A percentile compares a stretch with the other conserved stretches of the same genome.
Evolutionary conservation across 192 early-diverging fungal species (phyloP).

Genomic region (Globomyces pollinis-pini): DNA sequence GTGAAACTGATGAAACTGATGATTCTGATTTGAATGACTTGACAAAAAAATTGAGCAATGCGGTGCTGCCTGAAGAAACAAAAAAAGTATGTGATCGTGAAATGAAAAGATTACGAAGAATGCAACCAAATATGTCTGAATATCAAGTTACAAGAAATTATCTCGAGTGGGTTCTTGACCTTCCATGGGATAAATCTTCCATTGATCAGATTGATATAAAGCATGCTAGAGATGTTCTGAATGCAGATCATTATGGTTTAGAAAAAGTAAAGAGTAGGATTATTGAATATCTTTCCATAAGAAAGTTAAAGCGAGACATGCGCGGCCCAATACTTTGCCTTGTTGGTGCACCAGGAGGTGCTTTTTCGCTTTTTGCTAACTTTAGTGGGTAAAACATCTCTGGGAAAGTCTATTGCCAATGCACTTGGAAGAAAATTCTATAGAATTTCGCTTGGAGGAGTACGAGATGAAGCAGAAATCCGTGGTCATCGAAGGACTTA

Average conservation of each 20-base stretch:
- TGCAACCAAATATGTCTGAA: slow-evolving; percentile 68
- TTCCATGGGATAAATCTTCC: slow-evolving; percentile 64
- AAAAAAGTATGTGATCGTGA: slow-evolving; percentile 53
- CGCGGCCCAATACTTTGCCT: slow-evolving; percentile 73
- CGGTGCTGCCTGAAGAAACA: slow-evolving; percentile 56
- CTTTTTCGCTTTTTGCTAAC: no score
- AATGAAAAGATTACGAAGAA: slow-evolving; percentile 56
- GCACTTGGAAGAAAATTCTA: slow-evolving; percentile 73
- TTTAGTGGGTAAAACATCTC: slow-evolving; percentile 80
- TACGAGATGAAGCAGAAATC: slow-evolving; percentile 84
- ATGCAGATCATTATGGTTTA: slow-evolving; percentile 77
- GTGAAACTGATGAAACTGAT: slow-evolving; percentile 57
- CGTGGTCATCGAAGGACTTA: slow-evolving; percentile 82
- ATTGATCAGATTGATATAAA: slow-evolving; percentile 61
- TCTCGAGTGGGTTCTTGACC: slow-evolving; percentile 65
- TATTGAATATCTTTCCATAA: slow-evolving; percentile 74
- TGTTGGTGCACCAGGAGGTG: slow-evolving; percentile 43
- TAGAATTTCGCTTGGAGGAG: slow-evolving; percentile 73
- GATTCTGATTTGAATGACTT: slow-evolving; percentile 55
- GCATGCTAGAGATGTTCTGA: slow-evolving; percentile 54
- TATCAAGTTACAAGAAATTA: slow-evolving; percentile 71
- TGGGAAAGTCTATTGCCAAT: slow-evolving; percentile 71
- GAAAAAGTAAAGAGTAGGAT: slow-evolving; percentile 74
- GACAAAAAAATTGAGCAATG: slow-evolving; percentile 42
- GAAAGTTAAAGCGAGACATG: slow-evolving; percentile 66